Base-by-base conservation (phyloP, 2,329 filamentous ascomycete species). In the Hortaea werneckii region DNA sequence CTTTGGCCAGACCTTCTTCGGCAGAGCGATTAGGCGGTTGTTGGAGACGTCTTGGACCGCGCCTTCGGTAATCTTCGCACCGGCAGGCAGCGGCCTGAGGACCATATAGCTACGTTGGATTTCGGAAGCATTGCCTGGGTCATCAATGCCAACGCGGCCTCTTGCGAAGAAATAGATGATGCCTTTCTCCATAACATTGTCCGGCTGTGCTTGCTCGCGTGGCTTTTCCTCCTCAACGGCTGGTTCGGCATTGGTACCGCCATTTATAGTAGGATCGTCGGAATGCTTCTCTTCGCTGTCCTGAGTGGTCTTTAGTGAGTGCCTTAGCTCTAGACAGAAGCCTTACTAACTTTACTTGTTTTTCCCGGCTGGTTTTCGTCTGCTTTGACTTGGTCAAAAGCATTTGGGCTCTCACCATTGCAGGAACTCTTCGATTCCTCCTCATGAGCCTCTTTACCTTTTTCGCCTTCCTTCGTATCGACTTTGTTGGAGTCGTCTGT, bases 81-180 rank as follows among this genome's bases (percentile, higher is more conserved):
- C 83, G 5, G 73, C 68, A 0, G 76, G 78, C 4, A 90, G 69
- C 0, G 87, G 87, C 0, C 85, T 79, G 4, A 95, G 75, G 10
- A 94, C 75, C 57, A 95, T 81, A 68, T 83, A 90, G 51, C 77
- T 87, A 41, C 87, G 82, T 37, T 84, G 79, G 41, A 94, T 76
- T 43, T 95, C 87, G 37, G 76, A 67, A 1, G 90, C 72, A 40
- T 76, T 74, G 12, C 82, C 74, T 0, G 87, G 82, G 5, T 85
- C 74, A 4, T 87, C 78, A 27, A 85, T 74, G 42, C 79, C 78
- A 34, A 95, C 85, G 9, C 87, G 81, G 6, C 80, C 80, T 12
- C 88, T 82, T 57, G 84, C 83, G 71, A 94, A 94, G 74, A 94
- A 94, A 71, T 94, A 94, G 54, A 95, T 81, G 55, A 92, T 77